Evolutionary conservation across 2,329 filamentous ascomycete species (phyloP).

Genomic region (Talaromyces sp.): DNA sequence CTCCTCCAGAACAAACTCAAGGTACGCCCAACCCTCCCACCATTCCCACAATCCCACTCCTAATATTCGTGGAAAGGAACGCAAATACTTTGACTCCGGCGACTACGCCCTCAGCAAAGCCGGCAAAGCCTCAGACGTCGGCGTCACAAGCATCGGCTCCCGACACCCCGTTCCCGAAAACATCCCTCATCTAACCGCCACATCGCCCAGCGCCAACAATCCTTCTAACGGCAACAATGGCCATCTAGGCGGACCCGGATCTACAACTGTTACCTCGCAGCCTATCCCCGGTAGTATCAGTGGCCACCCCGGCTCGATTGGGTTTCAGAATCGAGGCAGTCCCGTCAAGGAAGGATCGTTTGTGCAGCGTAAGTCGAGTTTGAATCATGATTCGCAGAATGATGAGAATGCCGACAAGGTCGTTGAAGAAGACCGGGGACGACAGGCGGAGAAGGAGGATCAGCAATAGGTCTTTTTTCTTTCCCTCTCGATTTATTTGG

Average conservation of each 20-base stretch:
- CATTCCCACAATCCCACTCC: neutral
- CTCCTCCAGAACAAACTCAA: conserved; percentile 97
- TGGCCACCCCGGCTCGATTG: conserved; percentile 39
- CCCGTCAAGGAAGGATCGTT: conserved; percentile 83
- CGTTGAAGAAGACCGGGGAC: conserved; percentile 1
- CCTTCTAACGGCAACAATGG: conserved; percentile 26
- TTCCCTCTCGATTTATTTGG: conserved; percentile 3
- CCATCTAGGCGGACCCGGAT: neutral
- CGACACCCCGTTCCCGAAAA: conserved; percentile 94
- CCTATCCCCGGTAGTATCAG: conserved; percentile 46
- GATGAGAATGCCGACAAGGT: neutral
- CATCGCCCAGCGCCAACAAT: conserved; percentile 47
- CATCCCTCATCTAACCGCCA: conserved; percentile 82
- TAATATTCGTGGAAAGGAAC: conserved; percentile 58
- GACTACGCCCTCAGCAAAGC: conserved; percentile 97
- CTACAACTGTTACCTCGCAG: conserved; percentile 26
- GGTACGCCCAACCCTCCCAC: conserved; percentile 40
- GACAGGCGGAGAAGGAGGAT: neutral
- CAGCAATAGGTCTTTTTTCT: neutral
- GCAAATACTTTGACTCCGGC: conserved; percentile 97
- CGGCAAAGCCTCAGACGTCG: conserved; percentile 90
- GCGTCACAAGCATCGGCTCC: conserved; percentile 88
- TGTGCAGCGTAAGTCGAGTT: conserved; percentile 77
- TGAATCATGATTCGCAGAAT: conserved; percentile 25
- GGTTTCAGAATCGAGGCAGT: conserved; percentile 66